phyloP scores from a whole-genome alignment of 345 rosid genomes.

The Hevea brasiliensis region DNA sequence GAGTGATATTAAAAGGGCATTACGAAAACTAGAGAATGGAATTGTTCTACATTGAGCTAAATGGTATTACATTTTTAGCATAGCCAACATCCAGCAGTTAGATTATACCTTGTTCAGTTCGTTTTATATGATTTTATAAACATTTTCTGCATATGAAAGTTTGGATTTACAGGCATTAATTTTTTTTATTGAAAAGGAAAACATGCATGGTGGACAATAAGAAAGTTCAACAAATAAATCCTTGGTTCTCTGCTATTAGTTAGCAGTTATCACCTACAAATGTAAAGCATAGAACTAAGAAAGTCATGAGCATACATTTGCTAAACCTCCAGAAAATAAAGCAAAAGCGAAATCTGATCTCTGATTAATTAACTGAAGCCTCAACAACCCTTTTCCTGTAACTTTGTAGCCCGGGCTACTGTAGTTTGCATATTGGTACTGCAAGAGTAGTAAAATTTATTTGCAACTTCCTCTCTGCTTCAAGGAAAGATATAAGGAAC shows the following conservation, averaged over 20 bases:
- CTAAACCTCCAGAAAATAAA: constrained; percentile 58
- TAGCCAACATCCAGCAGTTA: neutral
- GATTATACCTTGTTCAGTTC: neutral
- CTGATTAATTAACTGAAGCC: constrained; percentile 71
- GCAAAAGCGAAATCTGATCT: constrained; percentile 73
- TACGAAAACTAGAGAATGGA: no score
- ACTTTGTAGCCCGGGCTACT: constrained; percentile 46
- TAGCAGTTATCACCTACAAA: neutral
- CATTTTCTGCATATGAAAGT: no score
- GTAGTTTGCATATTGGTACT: constrained; percentile 67
- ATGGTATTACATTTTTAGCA: neutral
- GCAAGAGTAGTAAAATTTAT: constrained; percentile 17
- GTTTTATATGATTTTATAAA: no score
- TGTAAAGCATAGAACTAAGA: neutral
- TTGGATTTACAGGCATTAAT: no score
- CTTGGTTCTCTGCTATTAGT: no score
- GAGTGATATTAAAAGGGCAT: no score
- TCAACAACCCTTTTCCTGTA: constrained; percentile 56
- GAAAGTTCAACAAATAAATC: neutral
- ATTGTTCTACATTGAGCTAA: neutral
- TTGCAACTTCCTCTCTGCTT: neutral
- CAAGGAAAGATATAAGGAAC: neutral
- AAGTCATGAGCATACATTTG: constrained; percentile 41
- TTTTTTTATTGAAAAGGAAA: neutral
- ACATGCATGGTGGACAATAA: neutral